Evolutionary conservation across 306 rosid genomes (phyloP), one percentile per base, ranked within the genome.

Genomic region (Quercus robur): DNA sequence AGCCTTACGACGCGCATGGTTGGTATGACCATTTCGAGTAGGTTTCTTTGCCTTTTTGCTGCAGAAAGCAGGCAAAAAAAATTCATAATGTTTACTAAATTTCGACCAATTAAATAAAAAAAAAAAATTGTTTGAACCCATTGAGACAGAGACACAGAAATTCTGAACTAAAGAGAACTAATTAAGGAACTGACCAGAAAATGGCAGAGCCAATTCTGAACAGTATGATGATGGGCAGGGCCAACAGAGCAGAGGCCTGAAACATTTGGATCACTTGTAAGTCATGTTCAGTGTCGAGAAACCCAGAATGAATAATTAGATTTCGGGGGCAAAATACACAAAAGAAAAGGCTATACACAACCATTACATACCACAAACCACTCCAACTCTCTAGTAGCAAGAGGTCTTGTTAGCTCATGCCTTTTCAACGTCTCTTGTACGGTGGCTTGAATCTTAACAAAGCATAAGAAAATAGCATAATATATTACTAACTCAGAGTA

Each of bases 221-320:
- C 80, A 91, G 81, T 46, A 91, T n/a, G 73, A 91, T 87, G 63
- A 93, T 76, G 41, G 99, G 98, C 17, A 93, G 84, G 71, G 98
- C 98, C 87, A 96, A 86, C 64, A 91, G 76, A 64, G 97, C 93
- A 64, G 98, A 96, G 82, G 99, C 98, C 99, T 96, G 97, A 81
- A 95, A 67, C 77, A 77, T 74, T 75, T 67, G 12, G 38, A 66
- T 75, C 21, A 69, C n/a, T 1, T 44, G 20, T 56, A 66, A 33
- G 77, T 78, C 52, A 80, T 79, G 49, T 46, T 46, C 62, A 44
- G 81, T 78, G 86, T 80, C 78, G 86, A 64, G 57, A 57, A 69
- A 64, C 54, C 20, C 31, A 56, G 31, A 54, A 49, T 49, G 38
- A 69, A 58, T 5, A 49, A 41, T 57, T 4, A 25, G 28, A 77